Base-by-base conservation (phyloP, 164 flowering plant species). In the Aristolochia fimbriata region DNA sequence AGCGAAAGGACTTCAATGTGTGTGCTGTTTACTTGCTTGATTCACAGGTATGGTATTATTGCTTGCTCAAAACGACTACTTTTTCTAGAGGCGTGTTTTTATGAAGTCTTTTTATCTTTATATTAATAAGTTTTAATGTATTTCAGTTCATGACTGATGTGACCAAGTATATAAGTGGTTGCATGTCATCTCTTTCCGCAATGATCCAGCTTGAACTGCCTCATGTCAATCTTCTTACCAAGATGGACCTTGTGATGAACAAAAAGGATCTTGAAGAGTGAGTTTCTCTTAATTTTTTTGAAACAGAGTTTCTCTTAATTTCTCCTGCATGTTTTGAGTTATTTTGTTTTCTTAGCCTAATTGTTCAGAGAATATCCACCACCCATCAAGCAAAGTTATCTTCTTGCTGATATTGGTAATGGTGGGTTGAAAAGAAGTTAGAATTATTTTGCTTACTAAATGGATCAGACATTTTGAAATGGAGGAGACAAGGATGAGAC, bases 181-280 rank as follows among this genome's bases (percentile, higher is more conserved):
- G 97, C 70, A 86, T 90, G 99, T 79, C 97, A 19, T 90, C 96
- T 48, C 97, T 93, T 63, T 86, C 99, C 66, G 97, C 99, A 24
- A 93, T 90, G 96, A 68, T 93, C 58, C 96, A 93, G 68, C 95
- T 93, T 60, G 99, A 93, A 70, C 66, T 93, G 30, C 97, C 97
- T 13, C 96, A 90, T 79, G 81, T 93, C 63, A 90, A 88, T 68
- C 83, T 93, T 61, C 87, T 93, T 63, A 81, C 99, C 31, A 93
- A 93, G 66, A 93, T 90, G 99, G 99, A 90, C 68, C 96, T 93
- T 47, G 88, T 93, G 61, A 71, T 67, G 50, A 83, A 85, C 75
- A 88, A 85, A 72, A 87, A 57, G 62, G 88, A 80, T 56, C 64
- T 90, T 47, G 87, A 85, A 64, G 81, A 90, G 94, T 91, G 61